Evolutionary conservation across 495 filamentous ascomycete species (phyloP).

Genomic region (Lasiosphaeria miniovina): DNA sequence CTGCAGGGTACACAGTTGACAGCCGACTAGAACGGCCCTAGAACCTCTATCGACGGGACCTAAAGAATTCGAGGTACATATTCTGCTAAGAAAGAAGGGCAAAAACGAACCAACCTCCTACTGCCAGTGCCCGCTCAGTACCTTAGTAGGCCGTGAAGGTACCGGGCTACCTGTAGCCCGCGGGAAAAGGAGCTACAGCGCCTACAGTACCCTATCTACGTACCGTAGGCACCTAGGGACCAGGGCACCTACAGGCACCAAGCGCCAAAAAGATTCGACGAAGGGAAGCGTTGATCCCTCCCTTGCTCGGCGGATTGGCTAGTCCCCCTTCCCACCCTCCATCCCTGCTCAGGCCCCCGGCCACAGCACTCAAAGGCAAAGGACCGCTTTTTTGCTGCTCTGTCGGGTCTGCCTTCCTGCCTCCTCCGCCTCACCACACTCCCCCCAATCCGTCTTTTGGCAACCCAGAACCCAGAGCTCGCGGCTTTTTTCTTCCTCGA

Average conservation of each 20-base stretch:
- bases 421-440: constrained; percentile 1
- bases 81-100: constrained; percentile 8
- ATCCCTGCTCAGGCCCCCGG: constrained; percentile 1
- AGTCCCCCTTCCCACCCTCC: constrained; percentile 15
- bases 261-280: constrained; percentile 11
- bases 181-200: neutral
- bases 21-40: constrained; percentile 5
- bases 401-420: constrained; percentile 4
- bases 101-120: neutral
- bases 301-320: constrained; percentile 22
- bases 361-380: neutral
- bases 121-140: neutral
- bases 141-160: no score
- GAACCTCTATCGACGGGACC: neutral
- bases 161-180: no score
- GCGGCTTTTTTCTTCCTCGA: no score
- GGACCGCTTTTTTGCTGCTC: constrained; percentile 2
- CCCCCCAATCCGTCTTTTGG: no score
- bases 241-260: no score
- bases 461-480: no score
- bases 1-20: constrained; percentile 2
- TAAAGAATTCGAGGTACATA: neutral
- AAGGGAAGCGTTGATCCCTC: constrained; percentile 28
- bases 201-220: constrained; percentile 1
- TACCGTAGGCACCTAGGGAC: no score